Evolutionary conservation across 768 basidiomycete species (phyloP), one percentile per base, ranked within the genome.

Genomic region (Lentinula sp.): DNA sequence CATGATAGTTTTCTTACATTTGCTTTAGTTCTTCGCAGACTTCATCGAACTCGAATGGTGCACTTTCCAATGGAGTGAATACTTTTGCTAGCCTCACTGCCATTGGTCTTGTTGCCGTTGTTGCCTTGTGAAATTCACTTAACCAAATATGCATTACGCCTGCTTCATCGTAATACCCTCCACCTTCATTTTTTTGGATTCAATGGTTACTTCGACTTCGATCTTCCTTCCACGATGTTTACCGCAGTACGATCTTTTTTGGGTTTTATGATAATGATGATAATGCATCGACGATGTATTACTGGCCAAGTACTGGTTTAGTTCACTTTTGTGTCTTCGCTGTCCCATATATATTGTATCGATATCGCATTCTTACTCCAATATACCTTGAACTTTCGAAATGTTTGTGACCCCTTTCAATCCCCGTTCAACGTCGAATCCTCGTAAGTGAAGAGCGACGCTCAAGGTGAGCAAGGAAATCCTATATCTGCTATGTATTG

Each of bases 241-340:
- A 45, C 15, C 7, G 43, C 43, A n/a, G 16, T n/a, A 45, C n/a
- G 15, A 18, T 43, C 28, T 28, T 28, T 23, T 28, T 28, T 28
- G 28, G 28, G 28, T 13, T 46, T 16, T n/a, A 7, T 10, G 16
- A 7, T 46, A 9, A 54, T 23, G 35, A 20, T 54, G 35, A 39
- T 23, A 37, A 54, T 39, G n/a, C 53, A 54, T 54, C 36, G 53
- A 53, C 12, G 51, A 54, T 54, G 53, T 41, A n/a, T 54, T 36
- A 10, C 33, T 18, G 53, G 53, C 37, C 28, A 28, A 28, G 28
- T 54, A 16, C 28, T 54, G 33, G 37, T 53, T 15, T 1, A 45
- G 8, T 48, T 48, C 8, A 7, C 3, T 3, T 48, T 48, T 20
- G 8, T 20, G 46, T n/a, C 9, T 43, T 43, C n/a, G 13, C 16